Percentiles rank a stretch among this genome's conserved stretches.
Conservation (phyloP, 2,329 filamentous ascomycete species). For the Diplodia intermedia region DNA sequence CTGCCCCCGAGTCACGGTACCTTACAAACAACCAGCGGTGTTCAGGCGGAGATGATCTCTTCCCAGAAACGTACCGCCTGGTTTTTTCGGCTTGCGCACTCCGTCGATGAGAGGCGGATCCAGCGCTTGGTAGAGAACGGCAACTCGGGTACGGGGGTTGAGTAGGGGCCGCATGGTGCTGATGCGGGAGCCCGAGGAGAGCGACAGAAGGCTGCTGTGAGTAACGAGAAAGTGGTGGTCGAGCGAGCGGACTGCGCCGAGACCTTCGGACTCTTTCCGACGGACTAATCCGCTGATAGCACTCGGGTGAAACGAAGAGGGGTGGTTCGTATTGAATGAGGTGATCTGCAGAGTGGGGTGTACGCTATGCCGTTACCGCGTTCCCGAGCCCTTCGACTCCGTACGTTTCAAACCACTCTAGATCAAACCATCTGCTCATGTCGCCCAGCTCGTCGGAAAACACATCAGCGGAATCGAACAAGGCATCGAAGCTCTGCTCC, state of each 20-base stretch:
- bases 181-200: background rate
- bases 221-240: slow-evolving; percentile 2
- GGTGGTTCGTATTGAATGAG: too few species aligned
- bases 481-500: background rate
- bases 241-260: background rate
- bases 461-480: background rate
- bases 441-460: slow-evolving; percentile 15
- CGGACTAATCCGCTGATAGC: background rate
- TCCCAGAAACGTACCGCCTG: slow-evolving; percentile 47
- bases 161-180: slow-evolving; percentile 3
- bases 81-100: slow-evolving; percentile 58
- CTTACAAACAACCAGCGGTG: slow-evolving; percentile 42
- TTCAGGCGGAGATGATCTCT: background rate
- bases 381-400: slow-evolving; percentile 10
- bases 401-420: slow-evolving; percentile 25
- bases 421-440: slow-evolving; percentile 26
- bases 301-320: too few species aligned
- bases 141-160: slow-evolving; percentile 45
- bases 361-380: background rate
- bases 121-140: slow-evolving; percentile 57
- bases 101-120: slow-evolving; percentile 57
- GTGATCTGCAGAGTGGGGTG: too few species aligned
- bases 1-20: slow-evolving; percentile 58
- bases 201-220: background rate
- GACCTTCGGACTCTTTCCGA: slow-evolving; percentile 1